Evolutionary conservation across 768 basidiomycete genomes (phyloP).

Genomic region (Xanthoconium stramineum): DNA sequence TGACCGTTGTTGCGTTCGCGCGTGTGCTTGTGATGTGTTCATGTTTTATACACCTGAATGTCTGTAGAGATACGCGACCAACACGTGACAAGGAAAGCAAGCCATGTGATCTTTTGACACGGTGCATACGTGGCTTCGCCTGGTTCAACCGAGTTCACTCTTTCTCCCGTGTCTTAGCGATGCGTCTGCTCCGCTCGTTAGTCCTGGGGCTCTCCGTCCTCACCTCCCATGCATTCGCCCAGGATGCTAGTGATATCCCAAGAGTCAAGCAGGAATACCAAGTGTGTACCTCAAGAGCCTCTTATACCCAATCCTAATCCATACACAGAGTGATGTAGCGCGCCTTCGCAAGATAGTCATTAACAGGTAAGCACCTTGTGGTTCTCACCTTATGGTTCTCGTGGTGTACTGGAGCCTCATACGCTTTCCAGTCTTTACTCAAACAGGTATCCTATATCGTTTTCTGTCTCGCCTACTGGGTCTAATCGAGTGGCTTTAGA

Average conservation of each 20-base stretch:
- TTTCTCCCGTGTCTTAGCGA: conserved; percentile 27
- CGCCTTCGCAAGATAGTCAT: conserved; percentile 92
- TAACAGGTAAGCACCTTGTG: conserved; percentile 54
- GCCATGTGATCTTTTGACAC: conserved; percentile 44
- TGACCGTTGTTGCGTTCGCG: conserved; percentile 10
- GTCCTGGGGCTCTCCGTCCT: conserved; percentile 45
- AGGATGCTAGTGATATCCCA: conserved; percentile 39
- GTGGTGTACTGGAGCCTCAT: conserved; percentile 7
- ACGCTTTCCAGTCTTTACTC: conserved; percentile 65
- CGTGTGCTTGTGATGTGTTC: neutral
- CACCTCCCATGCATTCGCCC: conserved; percentile 45
- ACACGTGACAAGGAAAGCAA: conserved; percentile 23
- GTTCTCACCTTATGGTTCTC: neutral
- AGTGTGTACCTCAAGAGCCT: conserved; percentile 36
- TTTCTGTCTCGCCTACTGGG: neutral
- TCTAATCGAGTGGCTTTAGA: conserved; percentile 34
- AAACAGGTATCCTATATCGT: conserved; percentile 49
- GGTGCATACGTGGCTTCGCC: conserved; percentile 14
- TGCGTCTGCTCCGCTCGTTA: conserved; percentile 58
- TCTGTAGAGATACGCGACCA: conserved; percentile 1
- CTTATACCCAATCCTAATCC: neutral
- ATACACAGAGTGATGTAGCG: conserved; percentile 80
- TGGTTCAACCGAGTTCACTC: neutral
- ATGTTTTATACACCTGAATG: no score
- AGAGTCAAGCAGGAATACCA: conserved; percentile 71